Conservation (phyloP, 768 basidiomycete species). For the Mycena filopes region DNA sequence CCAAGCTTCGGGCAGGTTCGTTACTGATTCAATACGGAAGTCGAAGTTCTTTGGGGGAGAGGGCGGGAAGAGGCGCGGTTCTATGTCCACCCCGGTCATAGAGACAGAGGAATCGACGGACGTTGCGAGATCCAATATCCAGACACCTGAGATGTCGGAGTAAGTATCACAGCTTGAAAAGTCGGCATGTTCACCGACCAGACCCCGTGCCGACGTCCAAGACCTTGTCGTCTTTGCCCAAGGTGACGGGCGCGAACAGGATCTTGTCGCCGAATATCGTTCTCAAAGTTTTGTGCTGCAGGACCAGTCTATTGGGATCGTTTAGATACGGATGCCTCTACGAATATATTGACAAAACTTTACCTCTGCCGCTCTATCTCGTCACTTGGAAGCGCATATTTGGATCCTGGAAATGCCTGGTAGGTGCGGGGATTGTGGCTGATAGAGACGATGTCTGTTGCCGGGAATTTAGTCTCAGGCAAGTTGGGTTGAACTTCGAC, state of each 20-base stretch:
- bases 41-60: conserved; percentile 20
- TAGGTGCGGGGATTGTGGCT: conserved; percentile 19
- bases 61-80: conserved; percentile 19
- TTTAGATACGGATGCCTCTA: neutral
- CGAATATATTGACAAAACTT: neutral
- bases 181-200: conserved; percentile 7
- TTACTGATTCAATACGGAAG: conserved; percentile 22
- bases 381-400: conserved; percentile 31
- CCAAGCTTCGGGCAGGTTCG: conserved; percentile 26
- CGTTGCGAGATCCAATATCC: conserved; percentile 21
- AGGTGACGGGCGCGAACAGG: conserved; percentile 20
- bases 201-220: conserved; percentile 28
- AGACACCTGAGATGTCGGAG: neutral
- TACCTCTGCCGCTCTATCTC: conserved; percentile 26
- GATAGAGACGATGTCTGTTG: neutral
- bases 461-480: no score
- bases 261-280: conserved; percentile 22
- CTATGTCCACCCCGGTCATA: conserved; percentile 31
- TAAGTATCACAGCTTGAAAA: neutral
- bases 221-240: conserved; percentile 19
- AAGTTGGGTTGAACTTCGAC: no score
- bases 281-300: conserved; percentile 29
- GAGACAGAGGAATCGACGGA: conserved; percentile 25
- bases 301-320: conserved; percentile 8
- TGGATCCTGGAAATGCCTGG: conserved; percentile 28